These are phyloP conservation scores for Phytophthora sansomeana DNA, from an alignment of 352 stramenopile species.

Conservation along the genomic window DNA sequence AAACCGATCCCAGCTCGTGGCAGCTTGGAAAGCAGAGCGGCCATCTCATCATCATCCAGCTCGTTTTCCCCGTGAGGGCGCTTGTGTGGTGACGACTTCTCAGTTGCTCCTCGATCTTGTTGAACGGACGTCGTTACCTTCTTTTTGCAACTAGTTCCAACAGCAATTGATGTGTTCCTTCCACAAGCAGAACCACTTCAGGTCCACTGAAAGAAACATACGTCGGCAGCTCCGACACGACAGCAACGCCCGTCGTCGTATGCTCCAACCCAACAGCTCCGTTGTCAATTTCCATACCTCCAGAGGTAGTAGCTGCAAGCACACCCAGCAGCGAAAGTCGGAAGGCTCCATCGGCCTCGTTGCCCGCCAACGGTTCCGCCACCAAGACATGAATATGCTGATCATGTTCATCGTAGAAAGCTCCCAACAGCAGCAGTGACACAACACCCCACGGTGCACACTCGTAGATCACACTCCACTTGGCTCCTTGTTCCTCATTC, in stretches of 20 bases:
- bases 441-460: conserved; percentile 52
- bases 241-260: conserved; percentile 47
- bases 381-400: conserved; percentile 55
- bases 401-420: conserved; percentile 50
- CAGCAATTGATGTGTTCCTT: conserved; percentile 65
- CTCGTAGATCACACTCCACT: conserved; percentile 60
- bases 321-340: conserved; percentile 57
- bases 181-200: conserved; percentile 61
- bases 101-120: neutral
- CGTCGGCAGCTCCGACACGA: conserved; percentile 59
- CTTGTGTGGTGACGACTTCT: conserved; percentile 45
- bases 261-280: conserved; percentile 48
- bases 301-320: conserved; percentile 25
- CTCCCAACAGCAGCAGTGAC: conserved; percentile 55
- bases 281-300: conserved; percentile 47
- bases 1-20: conserved; percentile 83
- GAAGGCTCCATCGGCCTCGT: conserved; percentile 64
- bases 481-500: conserved; percentile 26
- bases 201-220: conserved; percentile 59
- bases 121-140: neutral
- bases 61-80: conserved; percentile 63
- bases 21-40: conserved; percentile 67
- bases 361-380: conserved; percentile 49
- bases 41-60: conserved; percentile 63
- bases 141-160: conserved; percentile 41